Evolutionary conservation across 768 basidiomycete genomes (phyloP).

Genomic region (Nevesoporus exiguus): DNA sequence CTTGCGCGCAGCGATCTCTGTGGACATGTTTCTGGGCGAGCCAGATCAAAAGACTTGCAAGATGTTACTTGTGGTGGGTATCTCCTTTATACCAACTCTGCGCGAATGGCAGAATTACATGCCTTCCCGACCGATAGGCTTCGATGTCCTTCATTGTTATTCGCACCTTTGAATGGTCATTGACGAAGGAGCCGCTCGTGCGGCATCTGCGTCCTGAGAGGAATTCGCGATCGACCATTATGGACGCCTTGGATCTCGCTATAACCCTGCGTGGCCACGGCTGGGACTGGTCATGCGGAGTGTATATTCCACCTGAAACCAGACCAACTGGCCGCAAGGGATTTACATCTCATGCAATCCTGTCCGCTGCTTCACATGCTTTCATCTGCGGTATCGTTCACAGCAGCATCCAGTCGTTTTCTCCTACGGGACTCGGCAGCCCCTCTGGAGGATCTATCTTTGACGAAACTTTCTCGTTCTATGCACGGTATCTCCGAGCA

Average conservation of each 20-base stretch:
- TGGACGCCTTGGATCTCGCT: not conserved
- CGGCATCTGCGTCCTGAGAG: conserved; percentile 8
- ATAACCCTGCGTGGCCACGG: not conserved
- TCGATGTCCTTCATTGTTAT: conserved; percentile 8
- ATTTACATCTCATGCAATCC: not conserved
- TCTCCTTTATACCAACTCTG: not conserved
- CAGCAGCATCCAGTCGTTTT: not conserved
- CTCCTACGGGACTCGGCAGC: not conserved
- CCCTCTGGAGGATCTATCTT: not conserved
- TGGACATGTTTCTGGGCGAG: conserved; percentile 5
- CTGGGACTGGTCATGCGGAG: not conserved
- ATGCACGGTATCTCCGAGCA: not conserved
- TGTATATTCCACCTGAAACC: not conserved
- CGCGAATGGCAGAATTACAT: not conserved
- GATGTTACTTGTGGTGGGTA: not conserved
- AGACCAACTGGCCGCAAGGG: not conserved
- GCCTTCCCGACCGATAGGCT: conserved; percentile 2
- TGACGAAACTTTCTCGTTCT: not conserved
- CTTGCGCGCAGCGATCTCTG: conserved; percentile 34
- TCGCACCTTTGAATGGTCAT: conserved; percentile 12
- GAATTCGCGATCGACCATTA: not conserved
- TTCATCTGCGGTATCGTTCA: not conserved
- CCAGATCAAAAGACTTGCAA: not conserved
- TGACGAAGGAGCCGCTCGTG: conserved; percentile 2
- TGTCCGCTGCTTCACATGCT: not conserved